phyloP scores from a whole-genome alignment of 108 stramenopile species.

The Phaeodactylum tricornutum region DNA sequence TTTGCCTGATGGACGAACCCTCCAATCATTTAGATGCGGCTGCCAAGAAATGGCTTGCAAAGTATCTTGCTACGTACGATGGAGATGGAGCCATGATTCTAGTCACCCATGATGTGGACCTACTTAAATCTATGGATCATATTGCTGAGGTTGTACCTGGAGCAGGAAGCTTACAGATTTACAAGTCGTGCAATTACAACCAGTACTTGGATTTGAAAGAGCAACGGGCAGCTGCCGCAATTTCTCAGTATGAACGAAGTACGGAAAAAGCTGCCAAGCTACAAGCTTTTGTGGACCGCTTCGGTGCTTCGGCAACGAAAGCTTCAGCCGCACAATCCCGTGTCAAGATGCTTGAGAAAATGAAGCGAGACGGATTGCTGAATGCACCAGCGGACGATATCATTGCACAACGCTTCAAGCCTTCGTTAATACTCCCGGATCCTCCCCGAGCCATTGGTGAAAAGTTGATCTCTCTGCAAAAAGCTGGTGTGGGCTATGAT shows the following conservation, averaged over 20 bases:
- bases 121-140: slow-evolving; percentile 60
- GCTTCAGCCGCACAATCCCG: slow-evolving; percentile 79
- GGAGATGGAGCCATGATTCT: slow-evolving; percentile 66
- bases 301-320: slow-evolving; percentile 83
- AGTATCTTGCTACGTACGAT: slow-evolving; percentile 67
- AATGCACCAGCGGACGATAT: slow-evolving; percentile 48
- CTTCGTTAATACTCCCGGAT: slow-evolving; percentile 36
- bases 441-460: slow-evolving; percentile 64
- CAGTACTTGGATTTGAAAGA: slow-evolving; percentile 71
- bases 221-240: slow-evolving; percentile 57
- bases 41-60: slow-evolving; percentile 75
- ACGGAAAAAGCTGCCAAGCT: slow-evolving; percentile 73
- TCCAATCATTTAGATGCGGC: slow-evolving; percentile 66
- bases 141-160: slow-evolving; percentile 77
- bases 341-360: slow-evolving; percentile 81
- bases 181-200: slow-evolving; percentile 57
- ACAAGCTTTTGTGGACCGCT: slow-evolving; percentile 83
- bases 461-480: slow-evolving; percentile 39
- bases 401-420: slow-evolving; percentile 12
- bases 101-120: slow-evolving; percentile 77
- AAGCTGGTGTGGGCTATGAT: slow-evolving; percentile 59
- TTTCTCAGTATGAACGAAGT: slow-evolving; percentile 78
- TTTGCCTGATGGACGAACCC: slow-evolving; percentile 82
- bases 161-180: slow-evolving; percentile 30
- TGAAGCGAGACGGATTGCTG: slow-evolving; percentile 62